Evolutionary conservation across 805 yeast genomes (phyloP).

Genomic region (Phaffomyces antillensis): DNA sequence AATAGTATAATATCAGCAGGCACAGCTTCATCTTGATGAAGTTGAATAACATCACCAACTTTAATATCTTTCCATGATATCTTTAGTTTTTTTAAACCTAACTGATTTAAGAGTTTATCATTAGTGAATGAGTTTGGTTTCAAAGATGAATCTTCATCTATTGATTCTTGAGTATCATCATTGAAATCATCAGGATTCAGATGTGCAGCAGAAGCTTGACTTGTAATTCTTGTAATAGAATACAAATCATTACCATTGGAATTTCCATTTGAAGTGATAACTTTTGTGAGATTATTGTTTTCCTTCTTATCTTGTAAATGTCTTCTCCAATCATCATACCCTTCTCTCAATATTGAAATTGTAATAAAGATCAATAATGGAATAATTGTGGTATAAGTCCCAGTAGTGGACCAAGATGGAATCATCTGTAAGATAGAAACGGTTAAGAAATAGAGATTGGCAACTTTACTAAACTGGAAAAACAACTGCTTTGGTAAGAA

Average conservation of each 20-base stretch:
- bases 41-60: constrained; percentile 81
- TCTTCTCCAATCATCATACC: constrained; percentile 85
- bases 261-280: constrained; percentile 28
- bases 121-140: constrained; percentile 23
- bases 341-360: constrained; percentile 88
- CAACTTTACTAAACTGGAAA: constrained; percentile 89
- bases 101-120: constrained; percentile 20
- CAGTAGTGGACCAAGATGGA: constrained; percentile 97
- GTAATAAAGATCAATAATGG: constrained; percentile 83
- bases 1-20: constrained; percentile 86
- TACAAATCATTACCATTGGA: constrained; percentile 1
- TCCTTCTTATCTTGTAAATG: constrained; percentile 82
- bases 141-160: background rate
- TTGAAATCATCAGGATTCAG: constrained; percentile 7
- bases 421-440: constrained; percentile 93
- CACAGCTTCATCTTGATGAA: constrained; percentile 80
- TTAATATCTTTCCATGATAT: constrained; percentile 64
- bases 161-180: background rate
- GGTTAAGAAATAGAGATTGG: constrained; percentile 82
- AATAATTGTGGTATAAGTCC: constrained; percentile 87
- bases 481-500: constrained; percentile 83
- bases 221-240: constrained; percentile 7
- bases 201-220: constrained; percentile 12
- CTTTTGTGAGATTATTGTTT: constrained; percentile 48
- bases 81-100: constrained; percentile 18